Percentiles rank a stretch among this genome's conserved stretches.
These are phyloP conservation scores for Pichia inconspicua DNA, from an alignment of 1,139 yeast species.

Conservation along the genomic window DNA sequence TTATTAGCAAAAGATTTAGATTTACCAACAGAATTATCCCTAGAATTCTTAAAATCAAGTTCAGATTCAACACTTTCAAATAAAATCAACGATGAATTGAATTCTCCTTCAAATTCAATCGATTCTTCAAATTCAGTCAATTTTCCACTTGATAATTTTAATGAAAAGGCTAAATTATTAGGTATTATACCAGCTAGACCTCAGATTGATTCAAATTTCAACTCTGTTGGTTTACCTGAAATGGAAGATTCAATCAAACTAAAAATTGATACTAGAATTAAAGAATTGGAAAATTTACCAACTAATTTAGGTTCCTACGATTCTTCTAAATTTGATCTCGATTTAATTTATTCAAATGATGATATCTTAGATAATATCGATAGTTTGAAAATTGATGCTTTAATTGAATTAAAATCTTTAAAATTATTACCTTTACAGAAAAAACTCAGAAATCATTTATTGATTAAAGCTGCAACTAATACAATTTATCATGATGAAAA, in stretches of 20 bases:
- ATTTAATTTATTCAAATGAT: conserved; percentile 48
- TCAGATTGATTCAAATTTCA: conserved; percentile 58
- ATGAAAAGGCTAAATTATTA: conserved; percentile 27
- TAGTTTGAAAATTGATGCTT: conserved; percentile 41
- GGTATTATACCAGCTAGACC: conserved; percentile 40
- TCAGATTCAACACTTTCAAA: not conserved
- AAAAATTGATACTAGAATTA: conserved; percentile 60
- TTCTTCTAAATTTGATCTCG: conserved; percentile 45
- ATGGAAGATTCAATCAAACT: conserved; percentile 46
- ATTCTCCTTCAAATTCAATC: not conserved
- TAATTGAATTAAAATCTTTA: conserved; percentile 77
- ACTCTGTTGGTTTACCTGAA: conserved; percentile 49
- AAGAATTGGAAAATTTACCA: conserved; percentile 58
- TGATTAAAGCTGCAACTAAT: conserved; percentile 58
- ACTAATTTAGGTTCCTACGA: conserved; percentile 49
- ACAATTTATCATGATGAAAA: conserved; percentile 45
- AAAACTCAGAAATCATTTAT: conserved; percentile 65
- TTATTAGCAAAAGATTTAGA: conserved; percentile 71
- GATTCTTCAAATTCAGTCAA: not conserved
- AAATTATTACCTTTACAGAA: conserved; percentile 79
- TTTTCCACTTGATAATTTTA: conserved; percentile 23
- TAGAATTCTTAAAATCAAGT: conserved; percentile 13
- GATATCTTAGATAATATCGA: conserved; percentile 44
- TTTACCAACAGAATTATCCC: conserved; percentile 43
- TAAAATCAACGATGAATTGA: not conserved